These are phyloP conservation scores for Beauveria bassiana DNA, from an alignment of 2,329 filamentous ascomycete genomes.

Conservation along the genomic window DNA sequence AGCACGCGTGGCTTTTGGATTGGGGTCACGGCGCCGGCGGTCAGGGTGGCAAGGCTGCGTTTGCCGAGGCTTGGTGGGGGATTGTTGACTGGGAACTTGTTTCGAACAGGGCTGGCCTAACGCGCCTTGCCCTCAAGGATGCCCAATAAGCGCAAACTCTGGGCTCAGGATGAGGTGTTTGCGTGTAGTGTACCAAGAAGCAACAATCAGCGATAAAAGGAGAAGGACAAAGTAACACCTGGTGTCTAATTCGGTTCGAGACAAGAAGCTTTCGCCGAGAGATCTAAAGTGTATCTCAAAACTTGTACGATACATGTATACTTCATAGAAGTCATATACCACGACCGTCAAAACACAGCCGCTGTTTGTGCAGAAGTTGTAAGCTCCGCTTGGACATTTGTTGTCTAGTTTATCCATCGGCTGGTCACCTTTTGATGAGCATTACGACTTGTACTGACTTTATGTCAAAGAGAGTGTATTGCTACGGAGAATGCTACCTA, in stretches of 20 bases:
- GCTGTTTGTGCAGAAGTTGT: not conserved
- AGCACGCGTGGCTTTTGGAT: slow-evolving; percentile 85
- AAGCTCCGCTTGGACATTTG: too few relatives aligned
- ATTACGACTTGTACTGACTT: not conserved
- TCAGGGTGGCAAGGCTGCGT: slow-evolving; percentile 65
- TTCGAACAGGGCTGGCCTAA: slow-evolving; percentile 29
- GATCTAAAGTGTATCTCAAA: not conserved
- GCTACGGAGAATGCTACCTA: slow-evolving; percentile 2
- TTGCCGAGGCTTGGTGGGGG: slow-evolving; percentile 78
- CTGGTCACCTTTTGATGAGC: not conserved
- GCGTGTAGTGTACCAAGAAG: not conserved
- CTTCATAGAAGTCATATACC: slow-evolving; percentile 5
- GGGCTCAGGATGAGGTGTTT: not conserved
- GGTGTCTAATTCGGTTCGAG: not conserved
- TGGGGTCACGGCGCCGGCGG: slow-evolving; percentile 55
- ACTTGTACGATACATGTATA: slow-evolving; percentile 10
- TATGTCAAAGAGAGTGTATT: not conserved
- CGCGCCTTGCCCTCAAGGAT: slow-evolving; percentile 28
- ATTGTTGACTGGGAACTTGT: slow-evolving; percentile 79
- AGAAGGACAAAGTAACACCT: not conserved
- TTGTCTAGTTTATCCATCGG: not conserved
- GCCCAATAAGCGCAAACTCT: not conserved
- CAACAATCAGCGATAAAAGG: not conserved
- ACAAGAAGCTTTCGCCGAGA: not conserved
- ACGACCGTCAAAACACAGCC: not conserved